phyloP scores from a whole-genome alignment of 768 basidiomycete genomes.

The Russula abietina region DNA sequence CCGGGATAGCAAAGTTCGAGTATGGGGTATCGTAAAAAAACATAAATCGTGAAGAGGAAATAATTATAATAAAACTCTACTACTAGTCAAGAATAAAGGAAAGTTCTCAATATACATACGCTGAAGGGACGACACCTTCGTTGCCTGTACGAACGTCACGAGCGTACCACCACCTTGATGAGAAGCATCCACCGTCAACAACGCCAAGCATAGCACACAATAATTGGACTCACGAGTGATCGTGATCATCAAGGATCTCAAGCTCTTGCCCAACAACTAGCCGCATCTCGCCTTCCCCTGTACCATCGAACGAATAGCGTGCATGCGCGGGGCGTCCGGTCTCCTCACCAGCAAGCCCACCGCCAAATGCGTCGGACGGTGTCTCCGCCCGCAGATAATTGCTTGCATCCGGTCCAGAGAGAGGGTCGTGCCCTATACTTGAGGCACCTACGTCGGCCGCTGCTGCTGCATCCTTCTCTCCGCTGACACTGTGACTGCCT shows the following conservation, averaged over 20 bases:
- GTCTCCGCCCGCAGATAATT: conserved; percentile 78
- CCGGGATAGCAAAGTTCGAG: conserved; percentile 16
- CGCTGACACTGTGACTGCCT: conserved; percentile 31
- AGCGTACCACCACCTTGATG: conserved; percentile 86
- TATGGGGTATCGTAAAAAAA: conserved; percentile 24
- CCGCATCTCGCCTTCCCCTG: conserved; percentile 71
- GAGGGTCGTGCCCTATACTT: conserved; percentile 43
- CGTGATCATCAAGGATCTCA: conserved; percentile 73
- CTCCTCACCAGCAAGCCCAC: conserved; percentile 51
- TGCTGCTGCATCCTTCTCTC: conserved; percentile 55
- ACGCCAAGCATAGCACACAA: not conserved
- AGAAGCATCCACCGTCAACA: conserved; percentile 15
- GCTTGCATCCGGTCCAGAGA: conserved; percentile 61
- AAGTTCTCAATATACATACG: conserved; percentile 71
- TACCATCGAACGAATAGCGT: conserved; percentile 75
- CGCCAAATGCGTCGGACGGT: conserved; percentile 63
- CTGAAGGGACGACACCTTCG: conserved; percentile 88
- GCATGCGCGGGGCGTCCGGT: conserved; percentile 70
- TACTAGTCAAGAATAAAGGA: not conserved
- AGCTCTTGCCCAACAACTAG: conserved; percentile 64
- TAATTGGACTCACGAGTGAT: conserved; percentile 56
- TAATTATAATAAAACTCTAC: conserved; percentile 19
- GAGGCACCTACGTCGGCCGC: conserved; percentile 32
- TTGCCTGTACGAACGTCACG: conserved; percentile 71
- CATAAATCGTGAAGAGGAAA: conserved; percentile 26